Base-by-base conservation (phyloP, 1,139 yeast species). In the Blastobotrys persicus region DNA sequence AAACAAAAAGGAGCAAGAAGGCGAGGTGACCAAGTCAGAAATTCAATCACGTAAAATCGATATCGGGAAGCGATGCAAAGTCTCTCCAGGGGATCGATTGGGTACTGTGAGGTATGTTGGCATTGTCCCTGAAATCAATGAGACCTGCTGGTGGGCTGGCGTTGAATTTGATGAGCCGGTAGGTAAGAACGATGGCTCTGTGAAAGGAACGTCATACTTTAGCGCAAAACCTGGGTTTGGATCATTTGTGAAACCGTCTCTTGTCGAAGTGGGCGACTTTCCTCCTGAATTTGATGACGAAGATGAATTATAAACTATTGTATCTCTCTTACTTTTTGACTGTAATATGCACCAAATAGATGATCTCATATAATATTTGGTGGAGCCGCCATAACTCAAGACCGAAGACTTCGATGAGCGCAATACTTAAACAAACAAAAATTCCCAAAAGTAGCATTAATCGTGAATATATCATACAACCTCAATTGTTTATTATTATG, bases 181-280 rank as follows among this genome's bases (percentile, higher is more conserved):
- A 0, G 98, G 97, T 1, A 86, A 83, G 65, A 88, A 91, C 59
- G 79, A 89, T 60, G 98, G 98, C 0, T 69, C 83, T 1, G 79
- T 89, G 0, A 72, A 80, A 26, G 94, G 88, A 0, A 67, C 69
- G 0, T 58, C 72, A 43, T 88, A 89, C 64, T 91, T 91, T 58
- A 67, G 72, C 1, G 77, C 88, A 38, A 59, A 59, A 12, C 69
- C 70, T 1, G 66, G 55, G 13, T 76, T 77, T 62, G 97, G 97
- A 3, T 63, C 73, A 1, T 70, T 73, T 51, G 64, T 72, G 14
- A 63, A 69, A 42, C 71, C 74, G 0, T 59, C 57, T 7, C 54
- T 61, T 7, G 66, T 72, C 12, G 65, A 64, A 31, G 60, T 68
- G 1, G 73, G 73, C n/a, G 72, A 69, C 46, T 69, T 60, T 53